phyloP scores from a whole-genome alignment of 257 asterid species.

The Ajuga chamaepitys region DNA sequence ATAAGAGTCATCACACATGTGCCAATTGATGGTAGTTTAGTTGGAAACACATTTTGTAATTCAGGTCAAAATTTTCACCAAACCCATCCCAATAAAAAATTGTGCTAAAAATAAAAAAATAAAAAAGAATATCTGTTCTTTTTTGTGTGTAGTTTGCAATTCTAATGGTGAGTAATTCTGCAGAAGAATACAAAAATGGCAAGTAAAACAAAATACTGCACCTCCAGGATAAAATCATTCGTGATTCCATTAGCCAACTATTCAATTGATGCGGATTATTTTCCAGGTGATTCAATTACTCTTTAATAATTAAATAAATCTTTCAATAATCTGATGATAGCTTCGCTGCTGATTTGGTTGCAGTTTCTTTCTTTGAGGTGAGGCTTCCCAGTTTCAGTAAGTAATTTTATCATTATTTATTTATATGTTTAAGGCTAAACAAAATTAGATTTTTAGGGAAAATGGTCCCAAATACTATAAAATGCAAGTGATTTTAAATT shows the following conservation, averaged over 20 bases:
- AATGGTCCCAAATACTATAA: no score
- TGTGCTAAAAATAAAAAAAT: no score
- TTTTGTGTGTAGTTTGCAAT: no score
- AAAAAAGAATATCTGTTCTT: no score
- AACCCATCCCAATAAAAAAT: no score
- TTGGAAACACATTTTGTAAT: no score
- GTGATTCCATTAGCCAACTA: constrained; percentile 79
- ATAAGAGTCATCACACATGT: no score
- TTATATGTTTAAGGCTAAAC: no score
- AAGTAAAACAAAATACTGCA: constrained; percentile 80
- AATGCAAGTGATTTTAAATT: no score
- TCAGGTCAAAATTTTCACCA: no score
- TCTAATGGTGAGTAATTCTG: neutral
- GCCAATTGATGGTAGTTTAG: no score
- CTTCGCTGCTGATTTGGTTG: neutral
- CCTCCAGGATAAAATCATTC: constrained; percentile 84
- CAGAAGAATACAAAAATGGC: constrained; percentile 96
- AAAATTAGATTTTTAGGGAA: no score
- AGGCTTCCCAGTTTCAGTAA: constrained; percentile 25
- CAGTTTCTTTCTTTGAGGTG: constrained; percentile 98
- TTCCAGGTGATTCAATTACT: constrained; percentile 53
- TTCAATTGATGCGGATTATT: constrained; percentile 65
- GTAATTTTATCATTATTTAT: neutral
- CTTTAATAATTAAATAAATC: neutral
- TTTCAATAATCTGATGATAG: neutral